Conservation (phyloP, 345 rosid genomes). For the Eucalyptus regnans region DNA sequence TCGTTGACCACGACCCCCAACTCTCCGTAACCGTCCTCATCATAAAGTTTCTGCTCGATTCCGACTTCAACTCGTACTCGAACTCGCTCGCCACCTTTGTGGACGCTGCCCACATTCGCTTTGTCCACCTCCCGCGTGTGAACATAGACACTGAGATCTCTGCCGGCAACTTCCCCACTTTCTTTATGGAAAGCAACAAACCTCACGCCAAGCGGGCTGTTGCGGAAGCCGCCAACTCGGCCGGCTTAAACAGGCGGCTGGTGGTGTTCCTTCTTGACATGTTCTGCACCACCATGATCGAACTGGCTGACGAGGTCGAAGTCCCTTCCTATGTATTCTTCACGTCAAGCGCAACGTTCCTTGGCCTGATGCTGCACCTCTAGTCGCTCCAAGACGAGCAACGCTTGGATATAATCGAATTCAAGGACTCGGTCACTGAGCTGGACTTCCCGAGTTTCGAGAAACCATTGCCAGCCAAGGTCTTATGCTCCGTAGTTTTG, state of each 20-base stretch:
- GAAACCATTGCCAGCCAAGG: no score
- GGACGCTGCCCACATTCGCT: neutral
- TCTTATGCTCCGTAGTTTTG: no score
- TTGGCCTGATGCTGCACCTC: constrained; percentile 4
- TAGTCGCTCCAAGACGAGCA: neutral
- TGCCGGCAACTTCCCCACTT: neutral
- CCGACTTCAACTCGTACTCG: neutral
- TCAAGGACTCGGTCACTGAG: no score
- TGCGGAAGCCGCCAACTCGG: neutral
- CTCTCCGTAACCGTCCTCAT: constrained; percentile 5
- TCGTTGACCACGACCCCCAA: neutral
- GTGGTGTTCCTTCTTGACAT: constrained; percentile 13
- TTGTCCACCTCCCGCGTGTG: neutral
- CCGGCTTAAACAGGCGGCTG: neutral
- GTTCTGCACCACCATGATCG: constrained; percentile 14
- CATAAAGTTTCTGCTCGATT: neutral
- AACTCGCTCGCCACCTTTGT: neutral
- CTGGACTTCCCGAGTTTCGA: no score
- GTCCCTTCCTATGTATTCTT: constrained; percentile 19
- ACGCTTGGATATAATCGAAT: neutral
- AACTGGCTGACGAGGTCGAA: constrained; percentile 10
- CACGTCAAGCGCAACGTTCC: constrained; percentile 4
- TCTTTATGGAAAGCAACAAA: neutral
- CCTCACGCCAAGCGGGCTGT: neutral
- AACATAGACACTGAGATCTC: neutral